Base-by-base conservation (phyloP, 2,329 filamentous ascomycete genomes). In the Pestalotiopsis fici region DNA sequence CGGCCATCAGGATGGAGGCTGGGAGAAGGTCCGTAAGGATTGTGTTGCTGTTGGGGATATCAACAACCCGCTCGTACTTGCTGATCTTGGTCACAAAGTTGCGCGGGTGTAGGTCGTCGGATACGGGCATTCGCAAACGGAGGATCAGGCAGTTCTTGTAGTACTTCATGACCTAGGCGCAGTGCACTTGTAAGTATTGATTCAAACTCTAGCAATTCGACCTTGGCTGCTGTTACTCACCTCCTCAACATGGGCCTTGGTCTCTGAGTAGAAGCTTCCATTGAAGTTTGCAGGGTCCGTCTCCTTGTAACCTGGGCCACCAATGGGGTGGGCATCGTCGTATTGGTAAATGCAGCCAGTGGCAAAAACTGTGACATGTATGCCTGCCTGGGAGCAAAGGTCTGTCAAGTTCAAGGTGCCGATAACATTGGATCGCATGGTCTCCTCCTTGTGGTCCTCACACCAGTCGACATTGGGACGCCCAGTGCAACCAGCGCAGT, bases 401-500 rank as follows among this genome's bases (percentile, higher is more conserved):
- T 91, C 88, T 39, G 88, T 83, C 73, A 92, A 78, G 75, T 89
- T 91, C 71, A 91, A 75, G 43, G 88, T 87, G 65, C 90, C 90
- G 59, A 91, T 85, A 66, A 89, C 89, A 74, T 92, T 92, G 76
- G 87, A 90, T 68, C 89, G 85, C 75, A 91, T 86, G 6, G 90
- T 92, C 66, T 87, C 86, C 77, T 90, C 86, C 79, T 87, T 90
- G 81, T 92, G 86, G 74, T 90, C 87, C 80, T 92, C 90, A 73
- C 90, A 91, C 89, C 89, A 91, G 79, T 91, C 90, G 76, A 91
- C 88, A 71, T 91, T 92, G 69, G 89, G 89, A 27, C 88, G 83
- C 62, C 90, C 90, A 3, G 89, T 91, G 75, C 85, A 88, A 69
- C 89, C 90, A 60, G 90, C 90, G 68, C 86, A 87, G 78, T 91